A percentile compares a stretch with the other conserved stretches of the same genome.
phyloP scores from a whole-genome alignment of 306 rosid species.

The Prunus kanzakura region DNA sequence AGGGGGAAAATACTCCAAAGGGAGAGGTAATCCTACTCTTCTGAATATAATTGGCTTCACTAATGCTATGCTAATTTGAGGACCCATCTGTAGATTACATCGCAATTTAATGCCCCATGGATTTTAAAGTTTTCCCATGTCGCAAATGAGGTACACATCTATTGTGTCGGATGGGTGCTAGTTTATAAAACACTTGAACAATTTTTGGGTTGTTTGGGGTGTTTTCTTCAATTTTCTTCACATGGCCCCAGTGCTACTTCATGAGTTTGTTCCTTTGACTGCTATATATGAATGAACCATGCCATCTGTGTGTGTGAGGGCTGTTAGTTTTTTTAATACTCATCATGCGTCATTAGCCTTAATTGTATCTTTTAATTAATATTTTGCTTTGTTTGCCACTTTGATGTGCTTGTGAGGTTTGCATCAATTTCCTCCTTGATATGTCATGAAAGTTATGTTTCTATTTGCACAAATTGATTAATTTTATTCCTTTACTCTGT shows the following conservation, averaged over 20 bases:
- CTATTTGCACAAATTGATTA: neutral
- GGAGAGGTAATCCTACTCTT: conserved; percentile 39
- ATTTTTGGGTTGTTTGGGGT: neutral
- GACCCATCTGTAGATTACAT: neutral
- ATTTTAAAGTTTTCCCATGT: neutral
- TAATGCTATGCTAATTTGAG: neutral
- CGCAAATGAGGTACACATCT: neutral
- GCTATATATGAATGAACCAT: too few species aligned
- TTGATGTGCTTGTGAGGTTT: too few species aligned
- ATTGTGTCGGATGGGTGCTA: too few species aligned
- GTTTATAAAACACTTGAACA: neutral
- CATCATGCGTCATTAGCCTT: neutral
- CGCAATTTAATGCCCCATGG: too few species aligned
- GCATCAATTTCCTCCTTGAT: too few species aligned
- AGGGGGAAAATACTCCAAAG: conserved; percentile 20
- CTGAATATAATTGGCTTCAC: conserved; percentile 5
- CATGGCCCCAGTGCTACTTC: neutral
- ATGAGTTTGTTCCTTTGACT: neutral
- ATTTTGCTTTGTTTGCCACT: too few species aligned
- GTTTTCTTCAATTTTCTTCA: neutral
- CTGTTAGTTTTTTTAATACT: neutral
- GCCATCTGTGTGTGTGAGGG: neutral
- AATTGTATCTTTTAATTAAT: too few species aligned
- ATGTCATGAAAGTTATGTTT: neutral
- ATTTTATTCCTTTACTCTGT: conserved; percentile 6